Percentiles rank a stretch among this genome's conserved stretches.
phyloP scores from a whole-genome alignment of 768 basidiomycete species.

The Boletellus emodensis region DNA sequence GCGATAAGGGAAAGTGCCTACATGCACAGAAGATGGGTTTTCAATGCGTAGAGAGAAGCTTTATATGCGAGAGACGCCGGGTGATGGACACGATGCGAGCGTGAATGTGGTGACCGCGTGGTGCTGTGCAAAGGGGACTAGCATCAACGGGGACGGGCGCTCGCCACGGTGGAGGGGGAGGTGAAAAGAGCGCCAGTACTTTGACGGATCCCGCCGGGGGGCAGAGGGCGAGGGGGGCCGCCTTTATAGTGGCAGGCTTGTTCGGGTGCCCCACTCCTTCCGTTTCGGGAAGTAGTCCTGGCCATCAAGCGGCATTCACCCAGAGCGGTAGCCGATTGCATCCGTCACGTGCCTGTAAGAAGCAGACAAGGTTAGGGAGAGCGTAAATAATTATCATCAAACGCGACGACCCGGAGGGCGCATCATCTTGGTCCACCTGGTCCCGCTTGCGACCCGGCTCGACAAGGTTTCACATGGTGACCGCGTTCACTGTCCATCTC shows the following conservation, averaged over 20 bases:
- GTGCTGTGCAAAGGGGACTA: background rate
- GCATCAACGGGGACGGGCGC: background rate
- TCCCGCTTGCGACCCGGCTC: too few species aligned
- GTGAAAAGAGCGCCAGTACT: too few species aligned
- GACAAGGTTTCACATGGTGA: too few species aligned
- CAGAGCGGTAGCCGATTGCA: conserved; percentile 6
- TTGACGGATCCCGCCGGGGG: background rate
- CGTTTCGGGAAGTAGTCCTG: background rate
- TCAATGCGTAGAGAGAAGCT: too few species aligned
- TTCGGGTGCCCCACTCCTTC: conserved; percentile 10
- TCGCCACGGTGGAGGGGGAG: too few species aligned
- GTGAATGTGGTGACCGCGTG: conserved; percentile 8
- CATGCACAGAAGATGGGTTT: background rate
- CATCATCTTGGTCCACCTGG: too few species aligned
- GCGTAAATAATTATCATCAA: background rate
- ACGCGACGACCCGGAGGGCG: background rate
- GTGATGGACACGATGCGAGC: too few species aligned
- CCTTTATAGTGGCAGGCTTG: conserved; percentile 14
- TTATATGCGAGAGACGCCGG: too few species aligned
- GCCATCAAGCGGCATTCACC: background rate
- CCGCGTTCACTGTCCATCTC: too few species aligned
- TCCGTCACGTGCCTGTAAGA: background rate
- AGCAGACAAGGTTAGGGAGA: background rate
- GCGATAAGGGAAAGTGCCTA: background rate
- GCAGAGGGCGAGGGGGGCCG: background rate